Conservation (phyloP, 345 rosid genomes). For the Citrus unshiu region DNA sequence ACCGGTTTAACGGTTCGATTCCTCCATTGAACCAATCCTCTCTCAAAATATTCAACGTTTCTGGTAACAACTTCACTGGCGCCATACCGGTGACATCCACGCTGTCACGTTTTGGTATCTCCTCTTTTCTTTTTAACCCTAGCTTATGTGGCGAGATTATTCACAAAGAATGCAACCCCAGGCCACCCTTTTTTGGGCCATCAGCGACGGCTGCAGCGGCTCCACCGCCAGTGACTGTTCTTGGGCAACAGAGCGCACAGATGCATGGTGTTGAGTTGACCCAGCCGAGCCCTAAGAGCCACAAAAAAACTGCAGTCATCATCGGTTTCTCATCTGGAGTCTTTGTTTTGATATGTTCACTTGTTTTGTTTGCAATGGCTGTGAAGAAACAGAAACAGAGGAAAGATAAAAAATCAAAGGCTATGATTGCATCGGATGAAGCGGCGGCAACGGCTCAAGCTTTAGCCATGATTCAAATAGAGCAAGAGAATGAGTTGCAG, state of each 20-base stretch:
- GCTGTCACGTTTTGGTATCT: constrained; percentile 48
- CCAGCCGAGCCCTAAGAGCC: constrained; percentile 27
- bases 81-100: constrained; percentile 64
- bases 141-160: constrained; percentile 87
- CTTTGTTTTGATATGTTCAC: constrained; percentile 42
- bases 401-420: constrained; percentile 25
- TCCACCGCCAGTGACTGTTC: constrained; percentile 40
- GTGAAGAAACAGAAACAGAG: constrained; percentile 50
- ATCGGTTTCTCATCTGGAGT: constrained; percentile 54
- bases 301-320: constrained; percentile 39
- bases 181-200: constrained; percentile 61
- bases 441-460: constrained; percentile 44
- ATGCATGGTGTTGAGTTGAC: constrained; percentile 38
- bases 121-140: constrained; percentile 64
- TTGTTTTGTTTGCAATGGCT: constrained; percentile 49
- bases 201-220: constrained; percentile 28
- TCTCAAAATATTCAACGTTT: constrained; percentile 60
- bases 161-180: constrained; percentile 63
- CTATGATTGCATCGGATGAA: constrained; percentile 24
- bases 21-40: constrained; percentile 81
- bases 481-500: constrained; percentile 73
- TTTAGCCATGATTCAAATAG: constrained; percentile 57
- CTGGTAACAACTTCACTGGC: constrained; percentile 65
- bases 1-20: constrained; percentile 57
- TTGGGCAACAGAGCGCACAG: constrained; percentile 56